A percentile compares a stretch with the other conserved stretches of the same genome.
These are phyloP conservation scores for Eudorina sp. DNA, from an alignment of 139 green algal genomes.

Conservation along the genomic window DNA sequence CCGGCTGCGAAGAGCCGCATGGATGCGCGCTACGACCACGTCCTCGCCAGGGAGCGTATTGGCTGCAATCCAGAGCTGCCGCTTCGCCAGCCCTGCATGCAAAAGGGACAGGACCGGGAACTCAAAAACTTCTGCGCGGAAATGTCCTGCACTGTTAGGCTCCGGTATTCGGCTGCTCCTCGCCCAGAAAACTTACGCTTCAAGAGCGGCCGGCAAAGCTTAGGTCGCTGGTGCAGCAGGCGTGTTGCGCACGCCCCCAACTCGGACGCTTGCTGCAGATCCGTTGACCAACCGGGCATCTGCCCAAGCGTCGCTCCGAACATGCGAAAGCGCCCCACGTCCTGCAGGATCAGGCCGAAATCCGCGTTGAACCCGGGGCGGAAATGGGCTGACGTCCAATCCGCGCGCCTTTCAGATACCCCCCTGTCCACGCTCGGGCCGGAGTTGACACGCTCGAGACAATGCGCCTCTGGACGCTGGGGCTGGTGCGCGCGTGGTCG, in stretches of 20 bases:
- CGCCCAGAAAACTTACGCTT: neutral
- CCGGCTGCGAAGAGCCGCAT: slow-evolving; percentile 46
- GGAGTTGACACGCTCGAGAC: too few species aligned
- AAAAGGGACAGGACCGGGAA: neutral
- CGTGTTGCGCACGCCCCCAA: slow-evolving; percentile 68
- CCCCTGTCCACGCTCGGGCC: too few species aligned
- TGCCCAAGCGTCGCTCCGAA: slow-evolving; percentile 69
- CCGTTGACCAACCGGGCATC: slow-evolving; percentile 78
- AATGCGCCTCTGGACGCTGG: too few species aligned
- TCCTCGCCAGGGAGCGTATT: slow-evolving; percentile 66
- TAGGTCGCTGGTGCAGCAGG: slow-evolving; percentile 50
- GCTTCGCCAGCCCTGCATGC: slow-evolving; percentile 46
- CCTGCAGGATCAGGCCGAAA: too few species aligned
- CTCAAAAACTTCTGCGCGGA: neutral
- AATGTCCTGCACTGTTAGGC: neutral
- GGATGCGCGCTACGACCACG: slow-evolving; percentile 46
- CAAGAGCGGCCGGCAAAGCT: neutral
- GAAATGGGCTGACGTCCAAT: too few species aligned
- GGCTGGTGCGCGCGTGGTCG: too few species aligned
- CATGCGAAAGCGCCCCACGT: slow-evolving; percentile 76
- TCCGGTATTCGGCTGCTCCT: neutral
- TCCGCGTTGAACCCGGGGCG: too few species aligned
- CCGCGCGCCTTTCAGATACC: too few species aligned
- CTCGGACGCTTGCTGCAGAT: slow-evolving; percentile 71
- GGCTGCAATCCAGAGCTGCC: slow-evolving; percentile 68